These are phyloP conservation scores for Boletus mariae DNA, from an alignment of 1,284 basidiomycete genomes.

Conservation along the genomic window DNA sequence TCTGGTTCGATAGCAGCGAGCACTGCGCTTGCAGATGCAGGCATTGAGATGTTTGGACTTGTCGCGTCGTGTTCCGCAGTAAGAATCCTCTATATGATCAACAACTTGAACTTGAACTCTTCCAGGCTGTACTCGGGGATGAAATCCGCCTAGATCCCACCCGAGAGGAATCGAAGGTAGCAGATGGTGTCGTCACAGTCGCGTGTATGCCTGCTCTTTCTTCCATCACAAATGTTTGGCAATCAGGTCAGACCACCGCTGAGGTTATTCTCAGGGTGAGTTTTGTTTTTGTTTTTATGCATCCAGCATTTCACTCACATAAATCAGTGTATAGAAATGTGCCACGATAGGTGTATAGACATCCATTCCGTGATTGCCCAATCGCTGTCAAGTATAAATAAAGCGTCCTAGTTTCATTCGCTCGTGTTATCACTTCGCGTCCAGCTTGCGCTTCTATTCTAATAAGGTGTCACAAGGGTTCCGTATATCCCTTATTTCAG, in stretches of 20 bases:
- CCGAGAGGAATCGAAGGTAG: constrained; percentile 55
- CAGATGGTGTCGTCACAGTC: constrained; percentile 65
- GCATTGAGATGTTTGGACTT: constrained; percentile 83
- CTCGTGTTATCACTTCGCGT: not conserved
- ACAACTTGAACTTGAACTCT: not conserved
- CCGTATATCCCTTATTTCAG: not conserved
- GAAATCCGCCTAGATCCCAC: constrained; percentile 79
- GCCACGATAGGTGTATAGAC: constrained; percentile 65
- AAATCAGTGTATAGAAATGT: constrained; percentile 62
- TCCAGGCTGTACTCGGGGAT: constrained; percentile 49
- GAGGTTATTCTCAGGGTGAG: constrained; percentile 54
- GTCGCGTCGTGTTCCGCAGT: constrained; percentile 78
- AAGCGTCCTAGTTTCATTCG: constrained; percentile 10
- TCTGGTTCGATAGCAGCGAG: constrained; percentile 85
- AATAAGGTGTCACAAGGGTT: not conserved
- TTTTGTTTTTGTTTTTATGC: constrained; percentile 4
- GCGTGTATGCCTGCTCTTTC: constrained; percentile 89
- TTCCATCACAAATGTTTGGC: constrained; percentile 79
- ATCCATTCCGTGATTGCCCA: constrained; percentile 74
- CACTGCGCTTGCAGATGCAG: constrained; percentile 85
- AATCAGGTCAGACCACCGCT: constrained; percentile 63
- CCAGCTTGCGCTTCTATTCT: not conserved
- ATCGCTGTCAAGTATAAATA: constrained; percentile 43
- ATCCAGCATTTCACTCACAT: not conserved
- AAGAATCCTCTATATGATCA: constrained; percentile 24